Percentiles rank a stretch among this genome's conserved stretches.
Evolutionary conservation across 2,329 filamentous ascomycete species (phyloP).

Genomic region (Trichoderma guizhouense): DNA sequence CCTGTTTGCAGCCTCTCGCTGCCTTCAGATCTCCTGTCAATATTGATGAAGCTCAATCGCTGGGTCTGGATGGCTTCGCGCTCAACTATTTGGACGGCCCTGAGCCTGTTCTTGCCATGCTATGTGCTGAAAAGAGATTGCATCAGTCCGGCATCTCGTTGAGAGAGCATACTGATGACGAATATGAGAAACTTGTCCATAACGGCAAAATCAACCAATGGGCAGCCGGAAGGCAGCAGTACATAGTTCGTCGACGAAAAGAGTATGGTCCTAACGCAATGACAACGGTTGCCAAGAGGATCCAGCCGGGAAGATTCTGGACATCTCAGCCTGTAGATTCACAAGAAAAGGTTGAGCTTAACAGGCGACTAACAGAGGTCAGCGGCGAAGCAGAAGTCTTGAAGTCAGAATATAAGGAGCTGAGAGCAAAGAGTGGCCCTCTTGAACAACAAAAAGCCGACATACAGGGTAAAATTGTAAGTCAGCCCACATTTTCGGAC

Average conservation of each 20-base stretch:
- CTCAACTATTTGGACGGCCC: conserved; percentile 79
- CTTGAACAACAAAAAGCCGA: conserved; percentile 43
- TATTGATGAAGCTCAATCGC: conserved; percentile 47
- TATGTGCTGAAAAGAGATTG: conserved; percentile 70
- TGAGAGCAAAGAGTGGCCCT: conserved; percentile 39
- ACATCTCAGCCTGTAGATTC: conserved; percentile 72
- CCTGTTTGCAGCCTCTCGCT: conserved; percentile 52
- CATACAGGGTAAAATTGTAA: conserved; percentile 39
- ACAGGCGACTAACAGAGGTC: conserved; percentile 48
- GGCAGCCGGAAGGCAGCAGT: conserved; percentile 63
- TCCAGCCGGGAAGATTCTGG: conserved; percentile 66
- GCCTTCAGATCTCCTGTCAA: conserved; percentile 55
- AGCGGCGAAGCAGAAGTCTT: conserved; percentile 35
- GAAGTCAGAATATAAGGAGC: conserved; percentile 31
- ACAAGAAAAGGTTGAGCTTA: conserved; percentile 59
- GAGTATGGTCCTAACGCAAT: conserved; percentile 77
- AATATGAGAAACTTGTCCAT: conserved; percentile 63
- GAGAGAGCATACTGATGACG: conserved; percentile 60
- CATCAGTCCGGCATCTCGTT: conserved; percentile 66
- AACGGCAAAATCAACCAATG: conserved; percentile 61
- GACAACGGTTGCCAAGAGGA: conserved; percentile 62
- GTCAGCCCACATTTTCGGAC: conserved; percentile 11
- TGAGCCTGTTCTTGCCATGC: conserved; percentile 78
- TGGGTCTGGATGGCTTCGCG: conserved; percentile 78
- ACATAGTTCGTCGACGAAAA: conserved; percentile 63